Base-by-base conservation (phyloP, 371 early-diverging fungal species). In the Apophysomyces variabilis region DNA sequence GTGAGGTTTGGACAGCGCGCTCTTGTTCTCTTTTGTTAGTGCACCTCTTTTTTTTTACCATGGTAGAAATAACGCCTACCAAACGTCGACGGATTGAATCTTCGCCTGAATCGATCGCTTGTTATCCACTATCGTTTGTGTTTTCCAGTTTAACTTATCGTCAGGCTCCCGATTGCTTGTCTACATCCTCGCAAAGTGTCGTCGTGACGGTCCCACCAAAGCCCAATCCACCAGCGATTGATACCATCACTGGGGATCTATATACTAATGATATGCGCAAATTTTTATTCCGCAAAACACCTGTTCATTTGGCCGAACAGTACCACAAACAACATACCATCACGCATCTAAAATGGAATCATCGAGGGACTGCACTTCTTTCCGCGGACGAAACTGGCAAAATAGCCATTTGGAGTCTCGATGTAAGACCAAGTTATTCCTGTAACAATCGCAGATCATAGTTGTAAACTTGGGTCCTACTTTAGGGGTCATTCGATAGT, bases 331-430 rank as follows among this genome's bases (percentile, higher is more conserved):
- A 77, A 13, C 57, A 76, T 61, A 68, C 72, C 12, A 75, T 83
- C 38, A 78, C 79, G 1, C 83, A 83, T 58, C 54, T 78, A 14
- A 56, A 77, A 44, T 83, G 83, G 83, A 70, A 80, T 66, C 76
- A 72, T 66, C 73, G 76, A 16, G 83, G 83, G 8, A 77, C 75
- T 9, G 57, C 70, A 3, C 63, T 83, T 44, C 76, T 79, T n/a
- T 73, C 80, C 12, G 70, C 69, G 21, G 83, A 83, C 66, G 83
- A 83, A 47, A 78, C 71, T 0, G 83, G 83, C 16, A 73, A 70
- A 35, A 32, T 83, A 14, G 83, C 79, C 7, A 39, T 80, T 26
- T 83, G 83, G 83, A 64, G 74, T 38, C 57, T 78, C 3, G 63
- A 77, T 14, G 83, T 83, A 77, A 58, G 66, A 21, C 18, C 38